Percentiles rank a stretch among this genome's conserved stretches.
These are phyloP conservation scores for Beauveria rudraprayagi DNA, from an alignment of 2,329 filamentous ascomycete genomes.

Conservation along the genomic window DNA sequence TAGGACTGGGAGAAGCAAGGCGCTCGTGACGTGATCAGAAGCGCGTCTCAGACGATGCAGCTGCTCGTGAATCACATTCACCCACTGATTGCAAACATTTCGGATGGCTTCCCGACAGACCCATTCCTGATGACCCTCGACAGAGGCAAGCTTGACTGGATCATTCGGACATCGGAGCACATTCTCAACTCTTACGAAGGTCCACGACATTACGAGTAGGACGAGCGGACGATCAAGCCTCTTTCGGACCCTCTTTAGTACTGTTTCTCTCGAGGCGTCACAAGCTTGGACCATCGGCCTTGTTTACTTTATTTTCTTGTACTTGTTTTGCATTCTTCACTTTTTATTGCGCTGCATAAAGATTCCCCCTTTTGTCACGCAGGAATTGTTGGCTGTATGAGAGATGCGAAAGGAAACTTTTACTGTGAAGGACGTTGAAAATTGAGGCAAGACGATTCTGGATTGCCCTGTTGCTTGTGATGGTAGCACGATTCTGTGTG, in stretches of 20 bases:
- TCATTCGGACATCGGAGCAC: conserved; percentile 28
- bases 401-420: not conserved
- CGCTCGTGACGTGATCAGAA: conserved; percentile 29
- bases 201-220: conserved; percentile 22
- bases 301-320: not conserved
- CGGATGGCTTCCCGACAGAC: conserved; percentile 30
- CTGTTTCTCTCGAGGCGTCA: not conserved
- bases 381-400: not conserved
- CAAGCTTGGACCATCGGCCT: not conserved
- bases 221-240: no score
- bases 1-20: conserved; percentile 32
- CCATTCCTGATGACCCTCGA: conserved; percentile 32
- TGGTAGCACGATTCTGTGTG: not conserved
- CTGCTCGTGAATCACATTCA: conserved; percentile 28
- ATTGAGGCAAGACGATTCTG: not conserved
- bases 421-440: not conserved
- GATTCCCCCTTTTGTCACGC: conserved; percentile 9
- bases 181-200: conserved; percentile 26
- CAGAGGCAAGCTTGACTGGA: conserved; percentile 31
- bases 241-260: no score
- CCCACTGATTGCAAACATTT: conserved; percentile 26
- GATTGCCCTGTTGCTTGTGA: not conserved
- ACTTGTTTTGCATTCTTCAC: not conserved
- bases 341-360: conserved; percentile 4
- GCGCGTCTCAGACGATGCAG: conserved; percentile 31